Evolutionary conservation across 306 rosid genomes (phyloP).

Genomic region (Prunus mume): DNA sequence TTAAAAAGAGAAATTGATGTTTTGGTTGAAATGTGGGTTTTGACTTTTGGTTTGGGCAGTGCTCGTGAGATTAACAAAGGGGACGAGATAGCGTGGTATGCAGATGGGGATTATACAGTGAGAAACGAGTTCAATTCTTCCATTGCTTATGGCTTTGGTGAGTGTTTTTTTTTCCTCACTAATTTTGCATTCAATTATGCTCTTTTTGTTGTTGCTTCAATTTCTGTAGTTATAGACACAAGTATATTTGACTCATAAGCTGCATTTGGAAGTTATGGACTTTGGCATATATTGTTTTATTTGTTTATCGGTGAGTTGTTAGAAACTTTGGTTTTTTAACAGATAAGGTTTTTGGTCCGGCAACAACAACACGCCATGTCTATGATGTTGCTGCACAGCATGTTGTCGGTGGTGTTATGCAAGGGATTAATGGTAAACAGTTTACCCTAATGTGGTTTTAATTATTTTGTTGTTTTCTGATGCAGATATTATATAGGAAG

Average conservation of each 20-base stretch:
- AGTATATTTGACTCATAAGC: neutral
- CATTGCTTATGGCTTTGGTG: constrained; percentile 71
- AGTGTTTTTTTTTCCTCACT: constrained; percentile 17
- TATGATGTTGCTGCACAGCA: constrained; percentile 51
- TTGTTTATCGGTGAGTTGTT: neutral
- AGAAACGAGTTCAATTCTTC: constrained; percentile 66
- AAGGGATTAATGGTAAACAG: constrained; percentile 43
- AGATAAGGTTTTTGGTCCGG: constrained; percentile 59
- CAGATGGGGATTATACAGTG: constrained; percentile 72
- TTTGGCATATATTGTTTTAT: neutral
- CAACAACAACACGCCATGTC: constrained; percentile 50
- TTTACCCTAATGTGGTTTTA: neutral
- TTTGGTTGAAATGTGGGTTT: neutral
- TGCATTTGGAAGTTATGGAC: neutral
- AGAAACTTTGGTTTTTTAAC: neutral
- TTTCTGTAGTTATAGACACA: neutral
- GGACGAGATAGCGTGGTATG: constrained; percentile 86
- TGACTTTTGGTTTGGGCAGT: constrained; percentile 38
- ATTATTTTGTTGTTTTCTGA: neutral
- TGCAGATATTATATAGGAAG: neutral
- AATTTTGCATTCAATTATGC: neutral
- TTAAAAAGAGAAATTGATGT: neutral
- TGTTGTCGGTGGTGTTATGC: constrained; percentile 45
- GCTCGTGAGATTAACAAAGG: constrained; percentile 74
- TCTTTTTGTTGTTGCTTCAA: neutral